phyloP scores from a whole-genome alignment of 768 basidiomycete species.

The Tulasnella sp. region DNA sequence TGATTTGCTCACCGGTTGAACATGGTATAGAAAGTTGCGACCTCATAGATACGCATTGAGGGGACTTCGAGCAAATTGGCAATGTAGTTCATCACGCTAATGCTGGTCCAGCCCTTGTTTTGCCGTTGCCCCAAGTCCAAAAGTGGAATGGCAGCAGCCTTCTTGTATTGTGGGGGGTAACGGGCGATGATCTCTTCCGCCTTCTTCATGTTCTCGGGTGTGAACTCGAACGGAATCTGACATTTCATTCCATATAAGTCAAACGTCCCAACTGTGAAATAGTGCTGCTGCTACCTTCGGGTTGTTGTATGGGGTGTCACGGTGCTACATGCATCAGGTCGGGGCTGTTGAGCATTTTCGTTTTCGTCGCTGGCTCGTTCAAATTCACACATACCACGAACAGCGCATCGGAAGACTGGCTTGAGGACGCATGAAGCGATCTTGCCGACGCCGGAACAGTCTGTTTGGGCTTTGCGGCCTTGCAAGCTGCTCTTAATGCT shows the following conservation, averaged over 20 bases:
- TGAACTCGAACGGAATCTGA: slow-evolving; percentile 89
- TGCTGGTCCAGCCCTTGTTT: slow-evolving; percentile 97
- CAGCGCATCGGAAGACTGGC: slow-evolving; percentile 71
- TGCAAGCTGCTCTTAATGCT: slow-evolving; percentile 25
- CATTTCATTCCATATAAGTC: neutral
- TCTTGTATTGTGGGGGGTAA: slow-evolving; percentile 98
- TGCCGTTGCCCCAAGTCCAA: slow-evolving; percentile 95
- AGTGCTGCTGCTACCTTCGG: slow-evolving; percentile 54
- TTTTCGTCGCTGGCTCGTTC: neutral
- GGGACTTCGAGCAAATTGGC: slow-evolving; percentile 91
- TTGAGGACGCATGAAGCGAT: slow-evolving; percentile 40
- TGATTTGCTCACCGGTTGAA: slow-evolving; percentile 81
- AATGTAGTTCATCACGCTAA: slow-evolving; percentile 98
- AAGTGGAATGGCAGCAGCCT: slow-evolving; percentile 94
- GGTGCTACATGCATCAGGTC: slow-evolving; percentile 61
- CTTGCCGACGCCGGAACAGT: slow-evolving; percentile 31
- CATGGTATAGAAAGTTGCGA: slow-evolving; percentile 99
- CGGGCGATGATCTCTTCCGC: slow-evolving; percentile 86
- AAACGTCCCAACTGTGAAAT: slow-evolving; percentile 5
- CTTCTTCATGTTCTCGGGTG: slow-evolving; percentile 71
- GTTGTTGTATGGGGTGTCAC: slow-evolving; percentile 93
- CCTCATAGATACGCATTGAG: slow-evolving; percentile 98
- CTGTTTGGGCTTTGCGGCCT: slow-evolving; percentile 30
- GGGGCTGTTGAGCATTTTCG: slow-evolving; percentile 8
- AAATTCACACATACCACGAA: slow-evolving; percentile 63